phyloP scores from a whole-genome alignment of 768 basidiomycete genomes.

The Mycena kentingensis region DNA sequence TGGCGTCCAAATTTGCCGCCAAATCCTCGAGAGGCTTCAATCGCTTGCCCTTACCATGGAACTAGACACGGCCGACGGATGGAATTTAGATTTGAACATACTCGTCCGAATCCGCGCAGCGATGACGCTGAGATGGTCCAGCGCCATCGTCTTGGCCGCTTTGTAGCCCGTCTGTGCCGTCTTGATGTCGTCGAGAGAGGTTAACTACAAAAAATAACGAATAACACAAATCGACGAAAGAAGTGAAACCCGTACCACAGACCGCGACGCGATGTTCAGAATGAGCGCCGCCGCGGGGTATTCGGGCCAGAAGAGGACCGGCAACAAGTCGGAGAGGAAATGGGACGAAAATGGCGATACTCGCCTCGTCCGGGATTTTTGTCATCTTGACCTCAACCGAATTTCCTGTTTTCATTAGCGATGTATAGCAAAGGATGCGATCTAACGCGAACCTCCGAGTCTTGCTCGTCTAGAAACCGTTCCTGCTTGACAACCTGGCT shows the following conservation, averaged over 20 bases:
- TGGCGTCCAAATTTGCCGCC: slow-evolving; percentile 48
- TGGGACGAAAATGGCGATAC: slow-evolving; percentile 94
- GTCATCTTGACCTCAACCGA: slow-evolving; percentile 74
- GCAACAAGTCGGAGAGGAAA: slow-evolving; percentile 82
- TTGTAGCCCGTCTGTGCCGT: slow-evolving; percentile 71
- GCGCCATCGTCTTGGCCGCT: slow-evolving; percentile 83
- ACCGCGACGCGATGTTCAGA: slow-evolving; percentile 76
- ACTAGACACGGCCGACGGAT: slow-evolving; percentile 27
- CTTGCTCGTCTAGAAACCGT: slow-evolving; percentile 66
- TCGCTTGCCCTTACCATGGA: slow-evolving; percentile 37
- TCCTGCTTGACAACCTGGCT: slow-evolving; percentile 38
- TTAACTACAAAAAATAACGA: slow-evolving; percentile 51
- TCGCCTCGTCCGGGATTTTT: slow-evolving; percentile 94
- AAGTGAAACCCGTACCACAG: slow-evolving; percentile 63
- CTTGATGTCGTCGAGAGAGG: slow-evolving; percentile 82
- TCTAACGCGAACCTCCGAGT: slow-evolving; percentile 52
- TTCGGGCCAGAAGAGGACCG: slow-evolving; percentile 92
- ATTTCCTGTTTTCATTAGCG: slow-evolving; percentile 54
- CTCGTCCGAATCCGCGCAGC: slow-evolving; percentile 77
- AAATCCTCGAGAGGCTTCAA: slow-evolving; percentile 75
- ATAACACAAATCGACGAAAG: not conserved
- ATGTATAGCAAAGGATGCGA: not conserved
- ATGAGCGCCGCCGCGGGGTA: slow-evolving; percentile 93
- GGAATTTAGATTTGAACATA: slow-evolving; percentile 52
- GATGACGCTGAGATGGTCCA: slow-evolving; percentile 94